Evolutionary conservation across 768 basidiomycete species (phyloP).

Genomic region (Royoungia palumana): DNA sequence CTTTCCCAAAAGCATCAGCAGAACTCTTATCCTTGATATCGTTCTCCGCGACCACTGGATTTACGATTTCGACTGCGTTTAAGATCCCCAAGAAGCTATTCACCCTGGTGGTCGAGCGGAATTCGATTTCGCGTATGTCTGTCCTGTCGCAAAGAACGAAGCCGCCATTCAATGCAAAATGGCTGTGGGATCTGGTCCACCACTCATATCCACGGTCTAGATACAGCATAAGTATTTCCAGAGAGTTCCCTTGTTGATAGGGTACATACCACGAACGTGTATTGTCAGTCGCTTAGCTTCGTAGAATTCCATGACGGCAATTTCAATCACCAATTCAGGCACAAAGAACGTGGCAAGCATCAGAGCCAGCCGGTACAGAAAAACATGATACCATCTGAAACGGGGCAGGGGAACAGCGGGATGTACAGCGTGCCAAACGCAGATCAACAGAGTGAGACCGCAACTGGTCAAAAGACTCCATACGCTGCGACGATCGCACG

Average conservation of each 20-base stretch:
- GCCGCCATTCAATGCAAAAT: background rate
- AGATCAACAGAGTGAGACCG: background rate
- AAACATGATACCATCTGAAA: background rate
- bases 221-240: background rate
- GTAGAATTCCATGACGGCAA: background rate
- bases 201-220: background rate
- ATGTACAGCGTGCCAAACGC: slow-evolving; percentile 1
- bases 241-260: no score
- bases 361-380: background rate
- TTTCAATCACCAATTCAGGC: background rate
- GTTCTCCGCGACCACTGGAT: background rate
- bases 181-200: background rate
- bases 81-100: background rate
- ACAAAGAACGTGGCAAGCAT: background rate
- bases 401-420: background rate
- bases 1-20: background rate
- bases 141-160: background rate
- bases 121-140: background rate
- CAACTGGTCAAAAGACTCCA: background rate
- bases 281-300: background rate
- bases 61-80: background rate
- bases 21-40: slow-evolving; percentile 1
- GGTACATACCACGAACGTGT: background rate
- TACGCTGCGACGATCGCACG: background rate
- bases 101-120: no score